Evolutionary conservation across 23 red algal genomes (phyloP), one percentile per base, ranked within the genome.

Genomic region (Gracilaria gracilis): DNA sequence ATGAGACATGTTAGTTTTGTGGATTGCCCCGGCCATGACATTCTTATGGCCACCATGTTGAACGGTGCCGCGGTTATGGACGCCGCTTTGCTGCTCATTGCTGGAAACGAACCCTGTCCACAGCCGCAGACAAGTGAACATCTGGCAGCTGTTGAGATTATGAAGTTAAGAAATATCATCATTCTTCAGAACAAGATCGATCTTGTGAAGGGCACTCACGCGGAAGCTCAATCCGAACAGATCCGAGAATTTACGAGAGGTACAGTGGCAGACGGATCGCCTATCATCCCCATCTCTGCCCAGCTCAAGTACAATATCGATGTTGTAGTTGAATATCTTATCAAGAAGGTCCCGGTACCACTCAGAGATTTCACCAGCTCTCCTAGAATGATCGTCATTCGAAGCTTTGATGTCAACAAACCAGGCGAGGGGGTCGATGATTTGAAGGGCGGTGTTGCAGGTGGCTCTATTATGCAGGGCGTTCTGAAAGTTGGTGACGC

Each of bases 31-130:
- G 97, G 97, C 20, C 97, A 99, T 88, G 97, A 99, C 65, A 96
- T 99, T 86, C 94, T 99, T 59, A 99, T 99, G 97, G 97, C 97
- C 27, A 99, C 97, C 31, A 99, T 99, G 97, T 87, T 99, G 9
- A 99, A 96, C 86, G 97, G 97, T 25, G 94, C 95, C 29, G 97
- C 97, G 8, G 94, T 96, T 17, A 99, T 99, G 97, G 97, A 99
- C 38, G 97, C 97, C 0, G 97, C 97, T 21, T 77, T 99, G 44
- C 90, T 99, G 80, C 82, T 99, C 32, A 99, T 99, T 79, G 94
- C 97, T 12, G 97, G 97, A 0, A 99, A 99, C 57, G 97, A 99
- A 75, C 77, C 93, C 21, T 99, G 97, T 83, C 97, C 97, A 24
- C 97, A 99, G 76, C 97, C 97, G 48, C 97, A 99, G 82, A 99